Base-by-base conservation (phyloP, 2,329 filamentous ascomycete species). In the Aspergillus fumigatus region DNA sequence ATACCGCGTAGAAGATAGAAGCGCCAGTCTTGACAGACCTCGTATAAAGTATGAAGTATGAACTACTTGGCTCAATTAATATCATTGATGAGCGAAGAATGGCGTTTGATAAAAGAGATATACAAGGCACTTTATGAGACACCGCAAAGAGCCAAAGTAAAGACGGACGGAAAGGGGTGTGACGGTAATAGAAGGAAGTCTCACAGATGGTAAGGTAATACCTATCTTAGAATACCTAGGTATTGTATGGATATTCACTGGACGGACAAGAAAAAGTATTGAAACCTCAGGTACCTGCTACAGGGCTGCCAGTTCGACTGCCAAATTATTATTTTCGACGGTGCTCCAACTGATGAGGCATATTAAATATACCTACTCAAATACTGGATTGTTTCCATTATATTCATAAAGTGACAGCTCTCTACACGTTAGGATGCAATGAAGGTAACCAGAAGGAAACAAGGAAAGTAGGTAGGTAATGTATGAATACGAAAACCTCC, bases 1-100 rank as follows among this genome's bases (percentile, higher is more conserved):
- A 29, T 11, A 45, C 43, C 70, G 69, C 69, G 69, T 67, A 62
- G 23, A 25, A 10, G 14, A 10, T 23, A 14, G 23, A 14, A 23
- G 21, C 7, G 43, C 6, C 25, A 19, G 10, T 45, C 41, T 26
- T 23, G 32, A 38, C 5, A 38, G 26, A 47, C 5, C 43, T 10
- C 14, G 43, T 23, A 47, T 17, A 11, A 23, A 25, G 43, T 47
- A 47, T 23, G 21, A 25, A 14, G 14, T 23, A 47, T 47, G 19
- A 23, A 21, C 32, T 47, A 48, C 17, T 21, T 27, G 25, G 23
- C 23, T 47, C 43, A 47, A 47, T 23, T 47, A 26, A 23, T 11
- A 47, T 47, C 5, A 17, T 23, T 5, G 26, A 26, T 25, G 19
- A 47, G 11, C 7, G 43, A 25, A 47, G 19, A 23, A 47, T 25